Evolutionary conservation across 2,329 filamentous ascomycete species (phyloP), one percentile per base, ranked within the genome.

Genomic region (Cytospora paraplurivora): DNA sequence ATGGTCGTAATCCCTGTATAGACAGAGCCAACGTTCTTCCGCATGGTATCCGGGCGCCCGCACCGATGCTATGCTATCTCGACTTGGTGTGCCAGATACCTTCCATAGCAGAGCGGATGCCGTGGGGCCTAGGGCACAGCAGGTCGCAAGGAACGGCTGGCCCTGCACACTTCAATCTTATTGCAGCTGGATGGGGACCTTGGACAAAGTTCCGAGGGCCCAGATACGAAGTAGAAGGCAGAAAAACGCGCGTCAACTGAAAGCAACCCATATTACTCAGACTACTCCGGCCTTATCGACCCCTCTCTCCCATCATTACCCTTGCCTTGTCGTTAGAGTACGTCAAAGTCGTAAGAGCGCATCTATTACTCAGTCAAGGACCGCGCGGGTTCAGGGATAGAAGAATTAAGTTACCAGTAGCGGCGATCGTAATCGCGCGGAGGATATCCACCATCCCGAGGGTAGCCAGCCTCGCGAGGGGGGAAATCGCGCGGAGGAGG

Each of bases 391-490:
- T 65, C 65, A 65, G 57, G 62, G 65, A 63, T 54, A 52, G 61
- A 56, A 64, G 55, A 55, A 21, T 34, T 27, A 47, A 52, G 19
- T 79, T 80, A 81, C 78, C 79, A 83, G 75, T 82, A 82, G 67
- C 78, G 78, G 66, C 78, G 76, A 68, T 81, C 78, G 41, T 81
- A 77, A 50, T 78, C 76, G 41, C 77, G 73, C 21, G 75, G 77
- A 57, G 78, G 76, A 72, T 87, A 83, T 65, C 79, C 77, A 71
- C 77, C 72, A 57, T 85, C 65, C 44, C 65, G 77, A 58, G 78
- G 76, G 72, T 87, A 83, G 63, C 79, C 77, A 71, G 77, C 72
- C 54, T 85, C 83, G 50, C 82, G 77, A 10, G 82, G 77, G 41
- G 80, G 80, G 62, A 80, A 80, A 67, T 85, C 81, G 50, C 79